Percentiles rank a stretch among this genome's conserved stretches.
phyloP scores from a whole-genome alignment of 2,329 filamentous ascomycete genomes.

The Colletotrichum echinochloae region DNA sequence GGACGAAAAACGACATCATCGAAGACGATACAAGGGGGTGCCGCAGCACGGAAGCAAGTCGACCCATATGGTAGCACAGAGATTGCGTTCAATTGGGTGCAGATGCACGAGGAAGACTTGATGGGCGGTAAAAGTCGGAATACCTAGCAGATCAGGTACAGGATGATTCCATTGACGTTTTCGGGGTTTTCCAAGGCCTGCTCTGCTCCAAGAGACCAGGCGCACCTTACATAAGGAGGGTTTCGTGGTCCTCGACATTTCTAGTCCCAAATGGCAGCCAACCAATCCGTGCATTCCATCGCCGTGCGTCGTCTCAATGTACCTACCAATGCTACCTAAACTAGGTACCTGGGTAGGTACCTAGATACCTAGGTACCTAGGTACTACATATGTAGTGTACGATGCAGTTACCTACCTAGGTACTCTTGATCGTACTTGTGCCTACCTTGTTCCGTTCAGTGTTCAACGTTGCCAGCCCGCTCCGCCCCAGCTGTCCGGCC shows the following conservation, averaged over 20 bases:
- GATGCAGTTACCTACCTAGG: neutral
- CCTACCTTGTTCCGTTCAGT: neutral
- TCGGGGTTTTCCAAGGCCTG: slow-evolving; percentile 23
- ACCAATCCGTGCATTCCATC: slow-evolving; percentile 31
- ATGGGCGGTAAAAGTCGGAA: slow-evolving; percentile 20
- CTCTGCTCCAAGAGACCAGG: slow-evolving; percentile 18
- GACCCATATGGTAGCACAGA: slow-evolving; percentile 25
- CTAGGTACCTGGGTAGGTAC: neutral
- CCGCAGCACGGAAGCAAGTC: slow-evolving; percentile 24
- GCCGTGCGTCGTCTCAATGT: too few species aligned
- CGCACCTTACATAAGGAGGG: slow-evolving; percentile 29
- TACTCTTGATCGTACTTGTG: neutral
- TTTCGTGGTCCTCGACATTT: slow-evolving; percentile 11
- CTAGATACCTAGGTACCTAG: too few species aligned
- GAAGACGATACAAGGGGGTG: slow-evolving; percentile 13
- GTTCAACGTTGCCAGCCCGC: slow-evolving; percentile 29
- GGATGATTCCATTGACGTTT: slow-evolving; percentile 2
- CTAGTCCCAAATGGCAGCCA: slow-evolving; percentile 25
- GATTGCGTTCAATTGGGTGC: slow-evolving; percentile 23
- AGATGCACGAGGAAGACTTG: slow-evolving; percentile 14
- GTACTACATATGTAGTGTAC: too few species aligned
- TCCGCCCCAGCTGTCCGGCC: slow-evolving; percentile 19
- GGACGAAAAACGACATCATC: slow-evolving; percentile 8
- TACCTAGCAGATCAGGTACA: slow-evolving; percentile 23
- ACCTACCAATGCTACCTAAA: too few species aligned